A percentile compares a stretch with the other conserved stretches of the same genome.
Conservation (phyloP, 495 filamentous ascomycete genomes). For the Penicillium ucsense region DNA sequence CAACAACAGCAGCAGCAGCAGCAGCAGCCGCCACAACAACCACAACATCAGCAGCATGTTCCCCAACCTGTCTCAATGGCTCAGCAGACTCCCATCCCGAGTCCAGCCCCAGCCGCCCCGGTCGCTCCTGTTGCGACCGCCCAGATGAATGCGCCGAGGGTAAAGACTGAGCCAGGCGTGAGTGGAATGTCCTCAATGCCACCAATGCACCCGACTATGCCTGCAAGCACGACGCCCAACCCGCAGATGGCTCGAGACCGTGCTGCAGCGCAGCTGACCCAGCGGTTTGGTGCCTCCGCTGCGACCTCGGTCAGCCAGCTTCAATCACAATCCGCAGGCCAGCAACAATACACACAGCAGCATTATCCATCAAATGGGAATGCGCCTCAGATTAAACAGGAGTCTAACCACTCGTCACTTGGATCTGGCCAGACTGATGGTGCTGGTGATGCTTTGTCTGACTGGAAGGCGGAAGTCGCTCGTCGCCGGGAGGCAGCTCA, state of each 20-base stretch:
- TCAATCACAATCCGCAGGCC: constrained; percentile 36
- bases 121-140: background rate
- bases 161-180: constrained; percentile 69
- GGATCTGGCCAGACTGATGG: constrained; percentile 64
- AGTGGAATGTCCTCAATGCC: constrained; percentile 38
- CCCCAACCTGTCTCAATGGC: constrained; percentile 22
- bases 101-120: constrained; percentile 1
- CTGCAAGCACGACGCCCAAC: constrained; percentile 26
- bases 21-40: no score
- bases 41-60: constrained; percentile 8
- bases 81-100: constrained; percentile 18
- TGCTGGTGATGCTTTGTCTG: constrained; percentile 39
- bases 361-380: constrained; percentile 36
- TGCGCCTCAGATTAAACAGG: constrained; percentile 39
- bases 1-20: no score
- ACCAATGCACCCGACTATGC: constrained; percentile 25
- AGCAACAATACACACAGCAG: constrained; percentile 35
- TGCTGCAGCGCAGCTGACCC: constrained; percentile 56
- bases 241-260: constrained; percentile 51
- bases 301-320: constrained; percentile 59
- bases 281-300: constrained; percentile 63
- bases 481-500: constrained; percentile 46
- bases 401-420: constrained; percentile 34
- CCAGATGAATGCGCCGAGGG: constrained; percentile 35
- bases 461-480: constrained; percentile 51